Conservation (phyloP, 805 yeast species). For the Pichia nakasei region DNA sequence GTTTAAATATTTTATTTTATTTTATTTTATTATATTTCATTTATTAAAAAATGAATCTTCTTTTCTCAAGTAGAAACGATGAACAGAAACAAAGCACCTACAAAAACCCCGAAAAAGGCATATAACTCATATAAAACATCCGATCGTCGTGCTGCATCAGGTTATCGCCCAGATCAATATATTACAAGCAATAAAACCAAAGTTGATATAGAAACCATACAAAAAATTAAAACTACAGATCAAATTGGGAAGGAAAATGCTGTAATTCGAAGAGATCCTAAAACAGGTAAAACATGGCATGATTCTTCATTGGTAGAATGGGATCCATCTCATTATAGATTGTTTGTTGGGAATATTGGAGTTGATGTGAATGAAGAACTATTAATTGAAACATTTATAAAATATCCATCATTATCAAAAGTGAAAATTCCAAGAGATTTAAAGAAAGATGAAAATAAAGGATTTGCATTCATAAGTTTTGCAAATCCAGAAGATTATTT, state of each 20-base stretch:
- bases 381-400: slow-evolving; percentile 44
- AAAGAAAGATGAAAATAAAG: slow-evolving; percentile 30
- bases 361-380: slow-evolving; percentile 54
- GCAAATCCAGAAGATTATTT: slow-evolving; percentile 56
- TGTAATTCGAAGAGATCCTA: slow-evolving; percentile 34
- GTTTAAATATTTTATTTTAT: no score
- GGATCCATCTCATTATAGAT: slow-evolving; percentile 62
- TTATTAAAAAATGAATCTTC: not conserved
- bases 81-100: not conserved
- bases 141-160: slow-evolving; percentile 48
- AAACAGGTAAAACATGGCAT: slow-evolving; percentile 38
- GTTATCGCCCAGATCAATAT: slow-evolving; percentile 11
- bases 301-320: slow-evolving; percentile 44
- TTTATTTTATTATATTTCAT: no score
- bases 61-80: not conserved
- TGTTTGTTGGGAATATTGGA: slow-evolving; percentile 71
- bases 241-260: slow-evolving; percentile 18
- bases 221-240: not conserved
- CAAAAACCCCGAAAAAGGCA: slow-evolving; percentile 4
- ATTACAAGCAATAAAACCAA: not conserved
- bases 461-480: slow-evolving; percentile 72
- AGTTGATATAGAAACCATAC: not conserved
- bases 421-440: slow-evolving; percentile 52
- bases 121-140: slow-evolving; percentile 31
- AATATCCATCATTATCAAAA: slow-evolving; percentile 45